A percentile compares a stretch with the other conserved stretches of the same genome.
These are phyloP conservation scores for Trametes elegans DNA, from an alignment of 768 basidiomycete species.

Conservation along the genomic window DNA sequence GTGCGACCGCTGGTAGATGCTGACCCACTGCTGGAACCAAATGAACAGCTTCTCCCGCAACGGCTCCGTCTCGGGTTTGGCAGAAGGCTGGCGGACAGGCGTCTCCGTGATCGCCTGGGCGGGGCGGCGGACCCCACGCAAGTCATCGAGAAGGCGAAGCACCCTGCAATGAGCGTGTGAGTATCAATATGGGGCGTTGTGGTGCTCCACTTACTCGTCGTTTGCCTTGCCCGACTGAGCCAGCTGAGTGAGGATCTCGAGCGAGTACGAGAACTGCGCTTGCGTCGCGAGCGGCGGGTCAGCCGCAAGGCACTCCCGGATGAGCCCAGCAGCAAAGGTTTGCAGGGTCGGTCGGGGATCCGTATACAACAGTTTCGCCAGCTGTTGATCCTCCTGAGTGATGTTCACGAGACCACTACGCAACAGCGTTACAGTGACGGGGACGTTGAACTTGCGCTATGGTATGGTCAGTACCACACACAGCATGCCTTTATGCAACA, in stretches of 20 bases:
- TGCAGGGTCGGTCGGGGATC: slow-evolving; percentile 77
- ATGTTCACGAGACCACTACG: slow-evolving; percentile 79
- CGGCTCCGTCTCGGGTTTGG: slow-evolving; percentile 71
- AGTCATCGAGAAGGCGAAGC: slow-evolving; percentile 73
- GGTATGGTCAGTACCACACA: slow-evolving; percentile 16
- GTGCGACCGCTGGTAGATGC: slow-evolving; percentile 86
- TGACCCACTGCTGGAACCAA: slow-evolving; percentile 95
- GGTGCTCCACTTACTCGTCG: slow-evolving; percentile 63
- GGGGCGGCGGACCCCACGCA: slow-evolving; percentile 61
- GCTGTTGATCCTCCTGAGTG: slow-evolving; percentile 80
- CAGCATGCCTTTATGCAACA: neutral
- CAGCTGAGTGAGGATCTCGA: slow-evolving; percentile 80
- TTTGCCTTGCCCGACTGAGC: slow-evolving; percentile 73
- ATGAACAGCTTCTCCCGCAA: slow-evolving; percentile 71
- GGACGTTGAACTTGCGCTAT: slow-evolving; percentile 94
- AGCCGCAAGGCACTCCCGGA: slow-evolving; percentile 81
- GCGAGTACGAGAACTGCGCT: slow-evolving; percentile 71
- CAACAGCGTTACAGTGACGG: slow-evolving; percentile 87
- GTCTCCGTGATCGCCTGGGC: slow-evolving; percentile 39
- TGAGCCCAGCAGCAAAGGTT: slow-evolving; percentile 77
- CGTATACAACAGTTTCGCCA: slow-evolving; percentile 80
- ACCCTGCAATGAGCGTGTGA: slow-evolving; percentile 45
- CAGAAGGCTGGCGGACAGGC: slow-evolving; percentile 44
- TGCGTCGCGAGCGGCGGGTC: slow-evolving; percentile 81
- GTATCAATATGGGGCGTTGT: neutral